Evolutionary conservation across 2,329 filamentous ascomycete genomes (phyloP).

Genomic region (Salinomyces thailandicus): DNA sequence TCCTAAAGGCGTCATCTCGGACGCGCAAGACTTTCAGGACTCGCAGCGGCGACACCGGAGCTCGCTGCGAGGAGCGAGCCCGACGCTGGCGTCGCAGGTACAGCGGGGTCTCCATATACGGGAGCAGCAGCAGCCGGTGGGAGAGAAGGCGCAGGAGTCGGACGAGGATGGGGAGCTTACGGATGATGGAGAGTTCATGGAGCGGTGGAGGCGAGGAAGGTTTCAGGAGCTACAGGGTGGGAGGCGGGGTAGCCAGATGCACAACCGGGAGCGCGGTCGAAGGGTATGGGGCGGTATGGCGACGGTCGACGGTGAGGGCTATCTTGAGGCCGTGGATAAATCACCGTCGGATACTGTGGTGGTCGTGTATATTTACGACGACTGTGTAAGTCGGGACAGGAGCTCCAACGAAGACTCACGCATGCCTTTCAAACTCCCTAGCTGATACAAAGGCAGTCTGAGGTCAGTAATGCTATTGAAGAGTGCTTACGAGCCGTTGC

Average conservation of each 20-base stretch:
- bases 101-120: slow-evolving; percentile 5
- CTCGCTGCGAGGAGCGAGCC: slow-evolving; percentile 16
- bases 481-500: slow-evolving; percentile 67
- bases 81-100: slow-evolving; percentile 9
- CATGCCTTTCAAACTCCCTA: background rate
- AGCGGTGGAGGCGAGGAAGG: slow-evolving; percentile 72
- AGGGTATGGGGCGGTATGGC: slow-evolving; percentile 70
- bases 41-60: slow-evolving; percentile 21
- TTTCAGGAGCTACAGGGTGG: slow-evolving; percentile 59
- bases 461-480: slow-evolving; percentile 69
- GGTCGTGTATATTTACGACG: slow-evolving; percentile 87
- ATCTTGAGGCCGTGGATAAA: slow-evolving; percentile 93
- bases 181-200: slow-evolving; percentile 71
- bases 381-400: slow-evolving; percentile 53
- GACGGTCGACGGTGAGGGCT: slow-evolving; percentile 78
- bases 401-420: background rate
- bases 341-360: slow-evolving; percentile 71
- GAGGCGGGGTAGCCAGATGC: slow-evolving; percentile 50
- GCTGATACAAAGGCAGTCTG: slow-evolving; percentile 46
- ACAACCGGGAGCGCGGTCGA: slow-evolving; percentile 35
- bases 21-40: slow-evolving; percentile 59
- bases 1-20: slow-evolving; percentile 78
- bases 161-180: slow-evolving; percentile 33
- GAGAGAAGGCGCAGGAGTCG: slow-evolving; percentile 11
- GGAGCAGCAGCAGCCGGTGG: slow-evolving; percentile 4